Percentiles rank a stretch among this genome's conserved stretches.
Evolutionary conservation across 345 rosid genomes (phyloP).

Genomic region (Syzygium aqueum): DNA sequence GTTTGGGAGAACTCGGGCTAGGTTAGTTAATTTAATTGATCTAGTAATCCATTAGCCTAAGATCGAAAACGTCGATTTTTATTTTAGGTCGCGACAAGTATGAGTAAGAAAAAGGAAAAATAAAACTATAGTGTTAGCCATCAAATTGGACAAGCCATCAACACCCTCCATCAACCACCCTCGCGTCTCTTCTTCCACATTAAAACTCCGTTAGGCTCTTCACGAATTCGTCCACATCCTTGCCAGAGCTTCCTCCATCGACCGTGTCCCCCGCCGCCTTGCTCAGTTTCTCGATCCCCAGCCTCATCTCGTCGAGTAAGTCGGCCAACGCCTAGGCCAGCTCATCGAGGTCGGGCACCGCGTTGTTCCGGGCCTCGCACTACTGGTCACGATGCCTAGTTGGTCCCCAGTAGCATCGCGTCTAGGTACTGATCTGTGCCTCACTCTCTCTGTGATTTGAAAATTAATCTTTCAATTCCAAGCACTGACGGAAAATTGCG

Average conservation of each 20-base stretch:
- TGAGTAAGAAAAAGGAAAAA: too few relatives aligned
- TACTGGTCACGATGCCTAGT: constrained; percentile 60
- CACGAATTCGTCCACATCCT: neutral
- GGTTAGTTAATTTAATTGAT: too few relatives aligned
- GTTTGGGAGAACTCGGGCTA: too few relatives aligned
- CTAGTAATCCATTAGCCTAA: too few relatives aligned
- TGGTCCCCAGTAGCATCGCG: constrained; percentile 46
- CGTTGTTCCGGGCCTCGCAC: constrained; percentile 22
- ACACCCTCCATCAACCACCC: too few relatives aligned
- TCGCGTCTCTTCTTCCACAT: neutral
- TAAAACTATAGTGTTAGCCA: too few relatives aligned
- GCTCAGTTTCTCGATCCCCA: neutral
- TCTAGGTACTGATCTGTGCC: constrained; percentile 46
- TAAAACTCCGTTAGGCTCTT: neutral
- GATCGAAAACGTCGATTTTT: too few relatives aligned
- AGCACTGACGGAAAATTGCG: neutral
- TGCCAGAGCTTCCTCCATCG: neutral
- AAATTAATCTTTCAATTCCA: neutral
- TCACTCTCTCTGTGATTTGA: too few relatives aligned
- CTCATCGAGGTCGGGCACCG: constrained; percentile 30
- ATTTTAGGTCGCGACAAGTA: too few relatives aligned
- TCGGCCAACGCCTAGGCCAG: constrained; percentile 26
- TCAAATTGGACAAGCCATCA: too few relatives aligned
- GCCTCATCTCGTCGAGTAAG: constrained; percentile 4
- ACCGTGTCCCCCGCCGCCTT: neutral